phyloP scores from a whole-genome alignment of 129 eudicot species.

The Chrysanthemum makinoi region DNA sequence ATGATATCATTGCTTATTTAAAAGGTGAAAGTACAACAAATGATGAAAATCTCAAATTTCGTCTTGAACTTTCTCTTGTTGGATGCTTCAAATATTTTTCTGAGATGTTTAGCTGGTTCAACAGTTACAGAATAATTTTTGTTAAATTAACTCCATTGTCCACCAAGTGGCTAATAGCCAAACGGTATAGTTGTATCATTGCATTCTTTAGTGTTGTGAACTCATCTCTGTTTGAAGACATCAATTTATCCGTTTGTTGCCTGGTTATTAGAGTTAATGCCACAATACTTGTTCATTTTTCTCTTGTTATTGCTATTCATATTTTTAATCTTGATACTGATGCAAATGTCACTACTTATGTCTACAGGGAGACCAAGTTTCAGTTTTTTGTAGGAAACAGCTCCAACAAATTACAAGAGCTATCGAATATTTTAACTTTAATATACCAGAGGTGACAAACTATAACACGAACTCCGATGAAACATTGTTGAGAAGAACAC shows the following conservation, averaged over 20 bases:
- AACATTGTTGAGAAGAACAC: constrained; percentile 22
- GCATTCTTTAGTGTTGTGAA: too few species aligned
- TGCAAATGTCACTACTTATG: background rate
- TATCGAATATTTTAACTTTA: constrained; percentile 12
- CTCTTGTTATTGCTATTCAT: background rate
- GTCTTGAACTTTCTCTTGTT: background rate
- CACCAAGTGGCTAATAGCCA: too few species aligned
- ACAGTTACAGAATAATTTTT: background rate
- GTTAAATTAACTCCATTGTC: background rate
- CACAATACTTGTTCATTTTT: background rate
- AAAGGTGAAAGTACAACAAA: background rate
- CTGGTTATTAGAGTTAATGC: background rate
- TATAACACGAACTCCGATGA: constrained; percentile 6
- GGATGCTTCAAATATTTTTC: constrained; percentile 1
- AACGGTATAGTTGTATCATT: too few species aligned
- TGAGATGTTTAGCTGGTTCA: background rate
- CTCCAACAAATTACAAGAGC: constrained; percentile 26
- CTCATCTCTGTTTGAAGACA: background rate
- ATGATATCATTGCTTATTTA: background rate
- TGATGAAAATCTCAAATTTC: background rate
- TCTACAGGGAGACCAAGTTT: constrained; percentile 30
- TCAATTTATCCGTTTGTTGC: background rate
- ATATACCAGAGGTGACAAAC: constrained; percentile 23
- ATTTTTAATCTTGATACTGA: background rate
- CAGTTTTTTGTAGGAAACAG: constrained; percentile 19